These are phyloP conservation scores for Epichloe uncinata DNA, from an alignment of 2,329 filamentous ascomycete genomes.

Conservation along the genomic window DNA sequence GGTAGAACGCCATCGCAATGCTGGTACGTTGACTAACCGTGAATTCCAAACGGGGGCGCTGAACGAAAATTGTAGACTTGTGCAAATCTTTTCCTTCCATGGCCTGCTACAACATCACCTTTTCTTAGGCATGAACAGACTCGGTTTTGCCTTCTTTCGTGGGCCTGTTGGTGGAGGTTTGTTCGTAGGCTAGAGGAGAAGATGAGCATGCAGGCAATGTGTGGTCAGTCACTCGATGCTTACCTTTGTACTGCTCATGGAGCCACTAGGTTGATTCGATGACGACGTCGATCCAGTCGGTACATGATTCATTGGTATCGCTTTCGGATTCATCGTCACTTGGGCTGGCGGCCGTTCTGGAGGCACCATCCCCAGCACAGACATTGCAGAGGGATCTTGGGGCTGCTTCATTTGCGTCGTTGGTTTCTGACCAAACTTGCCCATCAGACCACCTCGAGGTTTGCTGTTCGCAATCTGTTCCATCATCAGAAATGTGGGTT, in stretches of 20 bases:
- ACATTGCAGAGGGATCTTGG: slow-evolving; percentile 39
- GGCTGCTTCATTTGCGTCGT: slow-evolving; percentile 16
- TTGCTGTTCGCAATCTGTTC: slow-evolving; percentile 18
- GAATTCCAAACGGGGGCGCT: neutral
- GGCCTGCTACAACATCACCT: slow-evolving; percentile 3
- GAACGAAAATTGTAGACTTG: neutral
- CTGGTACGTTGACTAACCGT: neutral
- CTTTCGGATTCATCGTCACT: slow-evolving; percentile 5
- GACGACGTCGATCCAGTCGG: slow-evolving; percentile 12
- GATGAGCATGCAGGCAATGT: neutral
- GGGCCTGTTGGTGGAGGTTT: slow-evolving; percentile 4
- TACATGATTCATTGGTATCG: slow-evolving; percentile 7
- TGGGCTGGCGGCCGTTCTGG: slow-evolving; percentile 27
- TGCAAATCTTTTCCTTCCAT: neutral
- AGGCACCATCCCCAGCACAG: slow-evolving; percentile 34
- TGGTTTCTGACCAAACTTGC: slow-evolving; percentile 23
- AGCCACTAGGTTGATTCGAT: slow-evolving; percentile 7
- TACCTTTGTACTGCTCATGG: slow-evolving; percentile 12
- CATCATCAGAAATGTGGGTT: slow-evolving; percentile 13
- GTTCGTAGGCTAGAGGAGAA: neutral
- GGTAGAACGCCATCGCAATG: slow-evolving; percentile 5
- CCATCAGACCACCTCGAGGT: slow-evolving; percentile 19
- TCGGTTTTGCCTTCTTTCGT: slow-evolving; percentile 10
- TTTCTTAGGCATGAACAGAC: slow-evolving; percentile 12
- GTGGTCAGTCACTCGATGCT: neutral